Evolutionary conservation across 352 stramenopile genomes (phyloP).

Genomic region (Phytophthora vignae): DNA sequence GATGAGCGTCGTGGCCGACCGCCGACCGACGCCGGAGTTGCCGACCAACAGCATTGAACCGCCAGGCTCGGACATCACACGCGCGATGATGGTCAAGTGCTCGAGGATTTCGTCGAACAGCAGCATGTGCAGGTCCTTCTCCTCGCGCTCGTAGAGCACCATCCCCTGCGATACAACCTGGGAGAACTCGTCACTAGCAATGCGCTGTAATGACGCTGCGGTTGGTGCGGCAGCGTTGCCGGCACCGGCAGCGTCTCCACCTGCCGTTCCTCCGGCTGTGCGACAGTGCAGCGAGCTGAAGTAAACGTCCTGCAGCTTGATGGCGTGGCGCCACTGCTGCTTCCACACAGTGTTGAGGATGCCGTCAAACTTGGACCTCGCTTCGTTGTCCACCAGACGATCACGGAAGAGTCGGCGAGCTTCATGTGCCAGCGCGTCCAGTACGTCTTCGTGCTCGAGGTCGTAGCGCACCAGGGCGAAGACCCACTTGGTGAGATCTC

Average conservation of each 20-base stretch:
- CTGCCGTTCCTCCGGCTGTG: constrained; percentile 27
- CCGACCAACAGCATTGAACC: constrained; percentile 93
- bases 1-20: constrained; percentile 86
- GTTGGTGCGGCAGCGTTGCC: constrained; percentile 15
- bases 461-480: constrained; percentile 92
- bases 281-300: constrained; percentile 86
- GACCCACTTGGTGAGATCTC: constrained; percentile 94
- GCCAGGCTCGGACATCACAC: constrained; percentile 84
- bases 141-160: constrained; percentile 95
- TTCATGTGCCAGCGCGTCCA: constrained; percentile 94
- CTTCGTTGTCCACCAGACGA: constrained; percentile 87
- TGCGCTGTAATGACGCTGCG: constrained; percentile 53
- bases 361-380: constrained; percentile 81
- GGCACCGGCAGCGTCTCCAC: constrained; percentile 23
- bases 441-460: constrained; percentile 85
- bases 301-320: constrained; percentile 85
- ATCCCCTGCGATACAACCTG: constrained; percentile 89
- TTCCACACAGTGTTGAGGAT: constrained; percentile 88
- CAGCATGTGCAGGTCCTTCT: constrained; percentile 94
- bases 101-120: constrained; percentile 94
- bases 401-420: constrained; percentile 91
- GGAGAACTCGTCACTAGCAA: constrained; percentile 86
- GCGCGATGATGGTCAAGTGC: constrained; percentile 91
- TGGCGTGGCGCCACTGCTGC: constrained; percentile 81
- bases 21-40: constrained; percentile 87